phyloP scores from a whole-genome alignment of 371 early-diverging fungal species.

The Umbelopsis sp. region DNA sequence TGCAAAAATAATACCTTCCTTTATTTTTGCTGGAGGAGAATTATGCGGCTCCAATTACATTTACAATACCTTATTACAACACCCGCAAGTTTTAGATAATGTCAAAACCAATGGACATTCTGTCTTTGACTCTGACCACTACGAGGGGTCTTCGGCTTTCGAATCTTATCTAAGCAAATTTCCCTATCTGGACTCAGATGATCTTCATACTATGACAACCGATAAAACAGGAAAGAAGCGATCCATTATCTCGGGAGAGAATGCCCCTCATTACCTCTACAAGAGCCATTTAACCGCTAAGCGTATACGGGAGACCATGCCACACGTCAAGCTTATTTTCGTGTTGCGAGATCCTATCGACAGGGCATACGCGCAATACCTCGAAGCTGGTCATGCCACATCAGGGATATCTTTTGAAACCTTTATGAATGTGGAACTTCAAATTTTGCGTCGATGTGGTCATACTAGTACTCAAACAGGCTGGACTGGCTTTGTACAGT shows the following conservation, averaged over 20 bases:
- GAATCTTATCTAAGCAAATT: slow-evolving; percentile 44
- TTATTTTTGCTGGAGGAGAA: slow-evolving; percentile 64
- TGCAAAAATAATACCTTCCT: slow-evolving; percentile 59
- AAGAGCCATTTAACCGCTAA: slow-evolving; percentile 40
- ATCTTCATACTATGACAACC: slow-evolving; percentile 19
- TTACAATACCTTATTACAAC: slow-evolving; percentile 48
- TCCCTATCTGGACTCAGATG: slow-evolving; percentile 31
- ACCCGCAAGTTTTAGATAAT: slow-evolving; percentile 54
- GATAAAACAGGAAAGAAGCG: slow-evolving; percentile 10
- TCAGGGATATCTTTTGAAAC: slow-evolving; percentile 35
- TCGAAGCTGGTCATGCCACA: slow-evolving; percentile 32
- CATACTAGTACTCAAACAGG: slow-evolving; percentile 41
- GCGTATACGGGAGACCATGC: slow-evolving; percentile 40
- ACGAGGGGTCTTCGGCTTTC: slow-evolving; percentile 36
- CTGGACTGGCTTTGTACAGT: slow-evolving; percentile 46
- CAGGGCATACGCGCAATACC: slow-evolving; percentile 58
- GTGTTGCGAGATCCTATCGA: slow-evolving; percentile 60
- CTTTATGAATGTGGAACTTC: slow-evolving; percentile 40
- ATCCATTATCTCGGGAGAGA: slow-evolving; percentile 39
- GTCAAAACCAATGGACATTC: slow-evolving; percentile 19
- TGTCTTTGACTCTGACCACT: slow-evolving; percentile 26
- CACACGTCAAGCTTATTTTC: slow-evolving; percentile 51
- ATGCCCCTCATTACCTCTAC: slow-evolving; percentile 49
- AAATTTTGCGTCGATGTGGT: slow-evolving; percentile 45
- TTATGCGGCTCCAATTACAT: slow-evolving; percentile 49